A percentile compares a stretch with the other conserved stretches of the same genome.
phyloP scores from a whole-genome alignment of 805 yeast species.

The Lachancea meyersii region DNA sequence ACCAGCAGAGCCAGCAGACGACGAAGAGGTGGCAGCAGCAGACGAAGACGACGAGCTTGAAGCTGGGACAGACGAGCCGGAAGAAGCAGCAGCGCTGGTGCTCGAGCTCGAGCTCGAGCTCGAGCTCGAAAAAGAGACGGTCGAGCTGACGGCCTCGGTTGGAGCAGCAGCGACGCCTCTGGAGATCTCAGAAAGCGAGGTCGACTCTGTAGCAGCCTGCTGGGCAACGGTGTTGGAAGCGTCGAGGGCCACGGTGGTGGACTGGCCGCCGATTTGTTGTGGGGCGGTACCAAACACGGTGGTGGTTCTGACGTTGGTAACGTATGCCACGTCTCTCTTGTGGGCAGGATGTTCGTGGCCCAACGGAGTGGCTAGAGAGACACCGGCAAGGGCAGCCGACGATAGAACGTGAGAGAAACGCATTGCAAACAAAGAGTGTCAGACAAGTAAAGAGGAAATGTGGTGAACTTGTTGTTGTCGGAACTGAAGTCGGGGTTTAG shows the following conservation, averaged over 20 bases:
- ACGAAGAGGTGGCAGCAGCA: conserved; percentile 30
- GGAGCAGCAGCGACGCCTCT: conserved; percentile 12
- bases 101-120: no score
- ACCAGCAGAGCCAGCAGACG: conserved; percentile 36
- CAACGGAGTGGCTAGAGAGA: conserved; percentile 54
- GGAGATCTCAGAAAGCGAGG: conserved; percentile 12
- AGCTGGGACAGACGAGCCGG: conserved; percentile 30
- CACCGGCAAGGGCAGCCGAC: conserved; percentile 44
- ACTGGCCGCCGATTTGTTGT: conserved; percentile 16
- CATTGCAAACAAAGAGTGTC: no score
- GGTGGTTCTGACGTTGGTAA: conserved; percentile 43
- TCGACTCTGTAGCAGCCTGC: conserved; percentile 11
- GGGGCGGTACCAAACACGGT: conserved; percentile 32
- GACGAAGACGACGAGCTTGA: conserved; percentile 32
- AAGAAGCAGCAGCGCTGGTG: conserved; percentile 19
- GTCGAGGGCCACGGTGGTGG: conserved; percentile 27
- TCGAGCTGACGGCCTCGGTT: conserved; percentile 14
- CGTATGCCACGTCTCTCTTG: conserved; percentile 49
- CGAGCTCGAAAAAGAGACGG: conserved; percentile 20
- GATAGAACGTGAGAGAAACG: conserved; percentile 44
- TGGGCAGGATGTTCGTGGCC: conserved; percentile 55
- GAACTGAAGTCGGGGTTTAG: neutral
- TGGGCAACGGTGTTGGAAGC: conserved; percentile 19
- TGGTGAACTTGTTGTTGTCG: neutral
- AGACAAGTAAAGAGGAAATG: neutral